Evolutionary conservation across 2,329 filamentous ascomycete species (phyloP).

Genomic region (Cercospora citrullina): DNA sequence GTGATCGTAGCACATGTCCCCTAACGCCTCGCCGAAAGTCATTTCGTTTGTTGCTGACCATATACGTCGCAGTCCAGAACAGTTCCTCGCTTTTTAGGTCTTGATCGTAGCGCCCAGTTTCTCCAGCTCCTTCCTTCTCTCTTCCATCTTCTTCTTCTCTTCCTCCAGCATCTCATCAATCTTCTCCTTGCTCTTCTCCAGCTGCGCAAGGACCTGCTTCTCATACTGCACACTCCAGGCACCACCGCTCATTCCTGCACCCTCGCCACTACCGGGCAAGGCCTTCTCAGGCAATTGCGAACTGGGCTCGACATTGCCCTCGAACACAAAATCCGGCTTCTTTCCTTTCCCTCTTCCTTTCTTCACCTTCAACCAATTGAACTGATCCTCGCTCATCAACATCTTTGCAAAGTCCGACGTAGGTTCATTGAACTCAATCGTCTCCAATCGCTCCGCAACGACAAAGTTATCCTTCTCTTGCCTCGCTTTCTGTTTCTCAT

Average conservation of each 20-base stretch:
- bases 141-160: conserved; percentile 35
- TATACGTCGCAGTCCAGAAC: background rate
- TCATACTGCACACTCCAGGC: conserved; percentile 47
- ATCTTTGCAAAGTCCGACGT: conserved; percentile 88
- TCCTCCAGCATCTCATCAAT: conserved; percentile 49
- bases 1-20: background rate
- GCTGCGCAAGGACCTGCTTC: conserved; percentile 33
- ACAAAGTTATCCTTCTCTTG: conserved; percentile 66
- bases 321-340: conserved; percentile 52
- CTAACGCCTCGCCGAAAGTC: background rate
- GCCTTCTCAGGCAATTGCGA: conserved; percentile 71
- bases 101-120: conserved; percentile 22
- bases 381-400: conserved; percentile 71
- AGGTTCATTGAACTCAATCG: conserved; percentile 96
- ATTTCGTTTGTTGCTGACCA: background rate
- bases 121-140: conserved; percentile 34
- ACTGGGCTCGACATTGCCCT: conserved; percentile 60
- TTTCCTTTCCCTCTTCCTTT: conserved; percentile 58
- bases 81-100: background rate
- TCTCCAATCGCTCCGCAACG: conserved; percentile 80
- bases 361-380: conserved; percentile 54
- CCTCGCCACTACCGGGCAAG: conserved; percentile 68
- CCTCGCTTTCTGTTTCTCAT: conserved; percentile 68
- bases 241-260: conserved; percentile 57
- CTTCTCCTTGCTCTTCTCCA: conserved; percentile 63